Conservation (phyloP, 768 basidiomycete species). For the Tubosaeta brunneosetosa region DNA sequence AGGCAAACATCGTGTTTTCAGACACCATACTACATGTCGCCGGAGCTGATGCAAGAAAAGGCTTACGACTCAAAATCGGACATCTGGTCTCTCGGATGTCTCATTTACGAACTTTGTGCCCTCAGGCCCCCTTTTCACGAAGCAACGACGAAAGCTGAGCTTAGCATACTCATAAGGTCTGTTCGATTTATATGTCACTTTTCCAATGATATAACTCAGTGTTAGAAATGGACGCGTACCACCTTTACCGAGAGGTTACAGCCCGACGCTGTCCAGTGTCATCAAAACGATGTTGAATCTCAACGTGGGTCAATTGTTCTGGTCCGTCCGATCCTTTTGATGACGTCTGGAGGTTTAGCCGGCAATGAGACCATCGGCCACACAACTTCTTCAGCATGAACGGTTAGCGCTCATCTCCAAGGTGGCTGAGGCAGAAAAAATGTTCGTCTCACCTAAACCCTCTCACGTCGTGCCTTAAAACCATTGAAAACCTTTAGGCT, state of each 20-base stretch:
- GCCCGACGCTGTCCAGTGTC: conserved; percentile 60
- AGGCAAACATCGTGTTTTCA: conserved; percentile 44
- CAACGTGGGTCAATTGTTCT: conserved; percentile 49
- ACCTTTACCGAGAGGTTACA: conserved; percentile 81
- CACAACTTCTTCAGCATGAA: conserved; percentile 77
- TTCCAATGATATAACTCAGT: not conserved
- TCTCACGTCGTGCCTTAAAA: not conserved
- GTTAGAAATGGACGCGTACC: conserved; percentile 84
- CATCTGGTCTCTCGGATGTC: conserved; percentile 97
- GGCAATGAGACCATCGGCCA: conserved; percentile 80
- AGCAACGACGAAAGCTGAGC: conserved; percentile 83
- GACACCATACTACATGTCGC: conserved; percentile 99
- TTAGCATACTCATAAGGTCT: conserved; percentile 76
- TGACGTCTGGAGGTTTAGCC: conserved; percentile 43
- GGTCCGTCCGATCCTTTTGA: not conserved
- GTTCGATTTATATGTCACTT: conserved; percentile 12
- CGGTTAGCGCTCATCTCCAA: conserved; percentile 66
- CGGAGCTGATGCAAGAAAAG: conserved; percentile 95
- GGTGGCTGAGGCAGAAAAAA: conserved; percentile 72
- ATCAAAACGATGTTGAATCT: conserved; percentile 87
- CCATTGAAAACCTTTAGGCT: conserved; percentile 40
- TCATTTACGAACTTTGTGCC: conserved; percentile 95
- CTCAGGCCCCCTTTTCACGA: conserved; percentile 91
- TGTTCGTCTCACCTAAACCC: conserved; percentile 42
- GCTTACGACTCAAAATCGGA: conserved; percentile 97